Base-by-base conservation (phyloP, 2,329 filamentous ascomycete species). In the Cytospora piceicola region DNA sequence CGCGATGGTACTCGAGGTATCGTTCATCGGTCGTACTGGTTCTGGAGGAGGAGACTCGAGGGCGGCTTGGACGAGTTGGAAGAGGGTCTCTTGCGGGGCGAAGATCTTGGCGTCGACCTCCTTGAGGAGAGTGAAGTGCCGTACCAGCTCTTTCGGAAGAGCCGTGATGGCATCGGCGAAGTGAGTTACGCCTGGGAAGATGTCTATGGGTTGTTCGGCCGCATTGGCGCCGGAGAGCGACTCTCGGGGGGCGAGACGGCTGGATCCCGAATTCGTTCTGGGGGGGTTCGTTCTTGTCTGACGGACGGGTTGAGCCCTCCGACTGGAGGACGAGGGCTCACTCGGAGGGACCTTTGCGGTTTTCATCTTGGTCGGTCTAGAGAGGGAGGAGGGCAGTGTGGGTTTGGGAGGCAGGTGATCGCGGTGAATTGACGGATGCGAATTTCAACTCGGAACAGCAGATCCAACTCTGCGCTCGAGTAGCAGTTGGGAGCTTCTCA, bases 21-120 rank as follows among this genome's bases (percentile, higher is more conserved):
- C 81, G 68, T 81, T 80, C 69, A 75, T 72, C 63, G 77, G 75
- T 70, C 78, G 81, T 68, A 71, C 68, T 51, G 78, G 73, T 67
- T 83, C 81, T 63, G 83, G 81, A 34, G 79, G 75, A 67, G 80
- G 81, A 36, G 82, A 78, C 70, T 82, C 82, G 69, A 86, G 77
- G 68, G 91, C 87, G 61, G 84, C 84, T 68, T 89, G 83, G 72
- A 96, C 86, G 68, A 96, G 84, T 74, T 90, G 85, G 74, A 90
- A 89, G 66, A 99, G 84, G 73, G 90, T 86, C 72, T 95, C 90
- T 76, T 97, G 93, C 8, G 95, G 91, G 30, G 88, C 89, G 78
- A 94, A 95, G 70, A 96, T 91, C 80, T 99, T 99, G 69, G 94
- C 94, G 80, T 99, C 95, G 57, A 98, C 95, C 80, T 99, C 95